Evolutionary conservation across 2,329 filamentous ascomycete species (phyloP).

Genomic region (Fusarium sororula): DNA sequence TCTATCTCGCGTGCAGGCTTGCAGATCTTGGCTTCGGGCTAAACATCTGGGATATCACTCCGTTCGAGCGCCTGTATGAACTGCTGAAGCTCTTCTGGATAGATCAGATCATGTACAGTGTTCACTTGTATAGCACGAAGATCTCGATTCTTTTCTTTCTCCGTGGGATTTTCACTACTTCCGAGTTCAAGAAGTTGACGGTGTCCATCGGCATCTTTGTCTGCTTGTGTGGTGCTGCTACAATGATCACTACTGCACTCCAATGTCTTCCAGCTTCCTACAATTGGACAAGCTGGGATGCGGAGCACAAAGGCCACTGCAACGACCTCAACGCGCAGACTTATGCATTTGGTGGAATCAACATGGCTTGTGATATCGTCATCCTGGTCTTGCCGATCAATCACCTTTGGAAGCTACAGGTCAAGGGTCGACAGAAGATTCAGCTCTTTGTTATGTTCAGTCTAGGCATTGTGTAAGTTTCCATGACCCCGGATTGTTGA

Average conservation of each 20-base stretch:
- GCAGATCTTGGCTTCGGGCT: slow-evolving; percentile 31
- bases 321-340: slow-evolving; percentile 33
- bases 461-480: slow-evolving; percentile 21
- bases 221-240: slow-evolving; percentile 11
- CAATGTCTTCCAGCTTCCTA: slow-evolving; percentile 30
- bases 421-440: slow-evolving; percentile 29
- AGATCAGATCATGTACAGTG: slow-evolving; percentile 35
- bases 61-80: slow-evolving; percentile 24
- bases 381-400: slow-evolving; percentile 25
- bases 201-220: slow-evolving; percentile 16
- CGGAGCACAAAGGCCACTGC: slow-evolving; percentile 18
- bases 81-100: slow-evolving; percentile 33
- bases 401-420: slow-evolving; percentile 24
- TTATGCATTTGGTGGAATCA: slow-evolving; percentile 31
- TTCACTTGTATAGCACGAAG: slow-evolving; percentile 35
- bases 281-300: slow-evolving; percentile 33
- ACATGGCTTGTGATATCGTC: slow-evolving; percentile 25
- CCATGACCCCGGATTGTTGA: accelerated
- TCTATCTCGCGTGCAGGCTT: slow-evolving; percentile 22
- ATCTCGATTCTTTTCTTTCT: slow-evolving; percentile 33
- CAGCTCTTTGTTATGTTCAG: slow-evolving; percentile 34
- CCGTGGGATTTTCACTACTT: slow-evolving; percentile 15
- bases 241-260: slow-evolving; percentile 22
- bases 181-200: slow-evolving; percentile 12
- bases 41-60: slow-evolving; percentile 28